These are phyloP conservation scores for Sporisorium scitamineum DNA, from an alignment of 1,284 basidiomycete genomes.

Conservation along the genomic window DNA sequence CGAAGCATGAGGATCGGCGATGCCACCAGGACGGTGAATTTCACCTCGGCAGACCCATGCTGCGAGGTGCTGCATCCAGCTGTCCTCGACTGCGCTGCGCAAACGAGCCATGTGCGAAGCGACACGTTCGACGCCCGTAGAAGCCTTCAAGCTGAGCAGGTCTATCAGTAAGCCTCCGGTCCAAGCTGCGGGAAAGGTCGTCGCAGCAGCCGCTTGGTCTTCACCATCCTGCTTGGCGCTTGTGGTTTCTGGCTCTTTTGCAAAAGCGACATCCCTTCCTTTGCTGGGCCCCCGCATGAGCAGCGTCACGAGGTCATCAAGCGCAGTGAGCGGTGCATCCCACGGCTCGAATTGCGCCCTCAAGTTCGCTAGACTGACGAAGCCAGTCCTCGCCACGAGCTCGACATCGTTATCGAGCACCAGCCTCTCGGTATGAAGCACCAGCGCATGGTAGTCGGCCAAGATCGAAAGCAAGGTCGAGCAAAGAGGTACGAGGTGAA, in stretches of 20 bases:
- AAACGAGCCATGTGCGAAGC: conserved; percentile 39
- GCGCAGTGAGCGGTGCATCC: conserved; percentile 47
- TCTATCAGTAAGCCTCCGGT: conserved; percentile 56
- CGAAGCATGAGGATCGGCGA: conserved; percentile 34
- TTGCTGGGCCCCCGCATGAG: conserved; percentile 33
- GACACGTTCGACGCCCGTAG: conserved; percentile 44
- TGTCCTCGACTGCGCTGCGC: conserved; percentile 46
- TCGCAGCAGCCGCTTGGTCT: not conserved
- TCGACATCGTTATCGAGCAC: conserved; percentile 38
- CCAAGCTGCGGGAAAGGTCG: conserved; percentile 37
- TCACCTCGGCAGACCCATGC: conserved; percentile 55
- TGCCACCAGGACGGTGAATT: conserved; percentile 37
- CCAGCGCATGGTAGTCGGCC: conserved; percentile 39
- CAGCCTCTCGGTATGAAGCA: conserved; percentile 41
- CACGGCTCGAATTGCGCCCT: conserved; percentile 47
- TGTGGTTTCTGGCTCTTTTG: conserved; percentile 8
- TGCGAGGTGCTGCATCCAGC: conserved; percentile 49
- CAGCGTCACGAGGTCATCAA: conserved; percentile 40
- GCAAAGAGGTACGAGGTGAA: conserved; percentile 54
- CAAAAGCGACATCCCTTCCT: conserved; percentile 25
- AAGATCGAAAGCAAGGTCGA: conserved; percentile 45
- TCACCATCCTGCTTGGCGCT: not conserved
- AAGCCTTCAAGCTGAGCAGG: conserved; percentile 40
- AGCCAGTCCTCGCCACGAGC: conserved; percentile 34
- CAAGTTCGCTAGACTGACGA: conserved; percentile 52